Conservation (phyloP, 2,329 filamentous ascomycete genomes). For the Cladosporium phlei region DNA sequence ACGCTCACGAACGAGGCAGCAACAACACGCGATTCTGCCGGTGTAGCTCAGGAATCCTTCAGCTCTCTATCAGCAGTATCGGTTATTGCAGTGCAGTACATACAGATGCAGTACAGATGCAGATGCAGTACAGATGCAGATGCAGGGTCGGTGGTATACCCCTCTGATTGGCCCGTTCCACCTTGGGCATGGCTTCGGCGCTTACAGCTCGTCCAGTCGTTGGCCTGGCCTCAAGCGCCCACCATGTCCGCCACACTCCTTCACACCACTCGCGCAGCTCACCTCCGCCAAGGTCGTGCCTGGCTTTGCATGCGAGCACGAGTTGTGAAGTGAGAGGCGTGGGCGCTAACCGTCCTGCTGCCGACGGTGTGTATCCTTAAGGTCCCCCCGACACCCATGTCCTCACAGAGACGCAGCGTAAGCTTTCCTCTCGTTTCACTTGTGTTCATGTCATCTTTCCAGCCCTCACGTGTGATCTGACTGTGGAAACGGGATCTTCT, state of each 20-base stretch:
- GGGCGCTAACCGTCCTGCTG: not conserved
- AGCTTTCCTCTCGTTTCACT: constrained; percentile 3
- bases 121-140: too few species aligned
- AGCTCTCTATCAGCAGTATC: too few species aligned
- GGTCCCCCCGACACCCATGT: constrained; percentile 2
- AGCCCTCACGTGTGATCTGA: not conserved
- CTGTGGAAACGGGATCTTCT: not conserved
- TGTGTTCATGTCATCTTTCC: not conserved
- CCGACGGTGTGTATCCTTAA: not conserved
- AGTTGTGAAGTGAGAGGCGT: too few species aligned
- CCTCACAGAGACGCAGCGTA: not conserved
- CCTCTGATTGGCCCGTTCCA: not conserved
- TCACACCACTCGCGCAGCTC: constrained; percentile 2
- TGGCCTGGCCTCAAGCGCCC: not conserved
- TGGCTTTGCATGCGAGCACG: not conserved
- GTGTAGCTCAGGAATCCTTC: too few species aligned
- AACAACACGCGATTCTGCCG: too few species aligned
- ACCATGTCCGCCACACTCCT: not conserved
- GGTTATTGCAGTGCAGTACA: too few species aligned
- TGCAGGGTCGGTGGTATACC: not conserved
- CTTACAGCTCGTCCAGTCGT: not conserved
- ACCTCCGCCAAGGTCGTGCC: constrained; percentile 9
- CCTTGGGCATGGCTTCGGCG: not conserved
- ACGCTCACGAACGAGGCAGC: too few species aligned
- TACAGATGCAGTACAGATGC: too few species aligned